phyloP scores from a whole-genome alignment of 1,284 basidiomycete species.

The Cutaneotrichosporon cyanovorans region DNA sequence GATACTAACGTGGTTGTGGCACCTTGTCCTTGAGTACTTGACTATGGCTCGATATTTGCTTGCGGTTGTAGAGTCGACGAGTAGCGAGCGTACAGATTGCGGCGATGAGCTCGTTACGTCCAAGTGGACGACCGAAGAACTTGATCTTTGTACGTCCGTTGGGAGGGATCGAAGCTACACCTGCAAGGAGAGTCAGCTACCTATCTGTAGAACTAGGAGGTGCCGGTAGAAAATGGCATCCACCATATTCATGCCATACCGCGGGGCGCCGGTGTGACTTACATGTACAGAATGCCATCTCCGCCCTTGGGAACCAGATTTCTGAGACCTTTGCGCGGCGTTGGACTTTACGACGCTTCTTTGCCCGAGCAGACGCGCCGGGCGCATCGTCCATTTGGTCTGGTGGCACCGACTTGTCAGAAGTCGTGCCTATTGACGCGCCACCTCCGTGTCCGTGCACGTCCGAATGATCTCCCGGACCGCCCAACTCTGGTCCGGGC shows the following conservation, averaged over 20 bases:
- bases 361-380: constrained; percentile 12
- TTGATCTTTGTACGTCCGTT: constrained; percentile 43
- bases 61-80: constrained; percentile 37
- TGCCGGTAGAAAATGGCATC: background rate
- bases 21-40: constrained; percentile 43
- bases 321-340: constrained; percentile 16
- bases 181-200: constrained; percentile 9
- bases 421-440: background rate
- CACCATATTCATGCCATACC: background rate
- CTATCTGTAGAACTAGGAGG: too few relatives aligned
- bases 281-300: constrained; percentile 21
- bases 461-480: constrained; percentile 9
- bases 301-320: constrained; percentile 19
- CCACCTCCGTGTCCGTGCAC: constrained; percentile 5
- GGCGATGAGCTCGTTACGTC: constrained; percentile 52
- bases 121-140: constrained; percentile 49
- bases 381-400: constrained; percentile 5
- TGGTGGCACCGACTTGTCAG: background rate
- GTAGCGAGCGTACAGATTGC: constrained; percentile 49
- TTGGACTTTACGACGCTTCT: constrained; percentile 19
- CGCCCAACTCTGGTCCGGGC: constrained; percentile 12
- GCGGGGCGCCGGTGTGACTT: constrained; percentile 2
- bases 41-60: constrained; percentile 45
- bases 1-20: constrained; percentile 14
- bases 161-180: constrained; percentile 23